Evolutionary conservation across 768 basidiomycete species (phyloP), one percentile per base, ranked within the genome.

Genomic region (Chalciporus sphaerocephalus): DNA sequence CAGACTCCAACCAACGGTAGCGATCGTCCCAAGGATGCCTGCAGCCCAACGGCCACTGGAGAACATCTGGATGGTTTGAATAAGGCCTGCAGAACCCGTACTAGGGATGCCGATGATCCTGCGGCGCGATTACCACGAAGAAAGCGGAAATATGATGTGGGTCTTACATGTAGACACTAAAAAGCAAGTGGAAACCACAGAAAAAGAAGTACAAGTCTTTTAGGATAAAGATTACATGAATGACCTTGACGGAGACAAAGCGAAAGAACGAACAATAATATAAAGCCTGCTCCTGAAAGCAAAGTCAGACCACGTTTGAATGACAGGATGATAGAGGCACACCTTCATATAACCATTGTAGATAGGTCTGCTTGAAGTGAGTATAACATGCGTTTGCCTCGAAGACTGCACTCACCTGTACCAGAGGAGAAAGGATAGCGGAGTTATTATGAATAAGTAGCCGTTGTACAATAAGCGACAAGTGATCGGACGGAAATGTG

Each of bases 311-410:
- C 42, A 38, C 38, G 45, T 46, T 41, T 57, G 55, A 52, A 55
- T 61, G 54, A 62, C 59, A 52, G 44, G 49, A 17, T 49, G 27
- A 21, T 33, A 34, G 28, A 42, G 27, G 46, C 73, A 62, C 58
- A 85, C 94, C 79, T 96, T 95, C 84, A 92, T 91, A 73, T 92
- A 95, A 43, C 90, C 94, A 57, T 96, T 94, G 73, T 98, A 98
- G 61, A 94, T 89, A 13, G 95, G 94, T 59, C 92, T 92, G 59
- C 28, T 23, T 25, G 40, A 44, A 22, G 48, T 45, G 8, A 59
- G 42, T 44, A 28, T 41, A 27, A 44, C 49, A 50, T 13, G 34
- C 45, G 41, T 6, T 47, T 20, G 34, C 45, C 42, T 44, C 42
- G 40, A 40, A 38, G 37, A 27, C 33, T 40, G 53, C 18, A 62